Percentiles rank a stretch among this genome's conserved stretches.
phyloP scores from a whole-genome alignment of 2,329 filamentous ascomycete species.

The Sporothrix mexicana region DNA sequence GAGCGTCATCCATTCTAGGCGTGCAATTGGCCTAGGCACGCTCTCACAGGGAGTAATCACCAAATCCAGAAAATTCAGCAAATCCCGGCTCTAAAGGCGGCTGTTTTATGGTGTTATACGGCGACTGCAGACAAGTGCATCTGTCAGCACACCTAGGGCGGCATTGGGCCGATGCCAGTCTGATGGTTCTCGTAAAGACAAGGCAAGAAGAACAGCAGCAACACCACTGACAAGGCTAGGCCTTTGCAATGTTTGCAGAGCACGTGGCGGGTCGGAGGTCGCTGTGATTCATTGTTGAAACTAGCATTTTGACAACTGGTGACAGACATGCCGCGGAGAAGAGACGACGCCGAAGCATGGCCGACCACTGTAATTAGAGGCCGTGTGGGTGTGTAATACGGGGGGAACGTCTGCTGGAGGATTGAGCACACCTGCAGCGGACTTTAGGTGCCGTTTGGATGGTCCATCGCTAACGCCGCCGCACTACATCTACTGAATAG shows the following conservation, averaged over 20 bases:
- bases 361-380: not conserved
- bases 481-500: slow-evolving; percentile 13
- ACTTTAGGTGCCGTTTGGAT: too few species aligned
- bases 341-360: not conserved
- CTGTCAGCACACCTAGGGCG: slow-evolving; percentile 1
- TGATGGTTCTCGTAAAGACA: not conserved
- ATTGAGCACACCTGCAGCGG: too few species aligned
- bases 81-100: not conserved
- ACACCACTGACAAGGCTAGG: not conserved
- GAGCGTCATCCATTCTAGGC: not conserved
- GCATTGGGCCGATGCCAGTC: not conserved
- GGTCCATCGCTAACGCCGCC: not conserved
- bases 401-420: not conserved
- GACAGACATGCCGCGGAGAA: not conserved
- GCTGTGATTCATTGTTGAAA: not conserved
- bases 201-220: too few species aligned
- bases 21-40: not conserved
- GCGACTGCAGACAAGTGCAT: not conserved
- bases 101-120: not conserved
- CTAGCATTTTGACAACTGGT: not conserved
- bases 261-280: slow-evolving; percentile 1
- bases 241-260: not conserved
- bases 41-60: not conserved
- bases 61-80: slow-evolving; percentile 25
- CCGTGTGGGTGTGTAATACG: not conserved